phyloP scores from a whole-genome alignment of 2,329 filamentous ascomycete species.

The Phyllosticta paracitricarpa region DNA sequence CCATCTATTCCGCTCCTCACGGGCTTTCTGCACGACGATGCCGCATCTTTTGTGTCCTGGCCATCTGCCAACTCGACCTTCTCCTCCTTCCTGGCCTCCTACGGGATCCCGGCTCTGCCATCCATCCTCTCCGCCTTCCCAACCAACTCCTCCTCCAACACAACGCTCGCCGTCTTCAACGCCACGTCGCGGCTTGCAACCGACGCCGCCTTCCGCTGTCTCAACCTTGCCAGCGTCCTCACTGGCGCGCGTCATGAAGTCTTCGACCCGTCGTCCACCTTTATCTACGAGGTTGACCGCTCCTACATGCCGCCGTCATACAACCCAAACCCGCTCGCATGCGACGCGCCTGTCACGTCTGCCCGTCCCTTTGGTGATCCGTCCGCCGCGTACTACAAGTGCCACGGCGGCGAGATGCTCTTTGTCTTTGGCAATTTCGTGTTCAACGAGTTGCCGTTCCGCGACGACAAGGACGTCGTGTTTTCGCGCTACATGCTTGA shows the following conservation, averaged over 20 bases:
- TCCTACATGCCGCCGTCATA: slow-evolving; percentile 20
- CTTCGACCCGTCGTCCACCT: slow-evolving; percentile 15
- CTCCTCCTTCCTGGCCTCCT: slow-evolving; percentile 15
- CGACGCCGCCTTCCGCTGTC: slow-evolving; percentile 23
- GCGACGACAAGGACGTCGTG: slow-evolving; percentile 23
- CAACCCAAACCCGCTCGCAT: slow-evolving; percentile 23
- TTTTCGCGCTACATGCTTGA: slow-evolving; percentile 24
- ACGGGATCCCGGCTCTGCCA: slow-evolving; percentile 11
- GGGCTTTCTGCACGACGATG: slow-evolving; percentile 24
- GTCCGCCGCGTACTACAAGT: slow-evolving; percentile 16
- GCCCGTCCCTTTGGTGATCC: slow-evolving; percentile 20
- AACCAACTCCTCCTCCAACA: background rate
- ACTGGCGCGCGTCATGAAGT: slow-evolving; percentile 16
- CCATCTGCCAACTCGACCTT: slow-evolving; percentile 16
- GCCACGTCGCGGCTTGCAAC: slow-evolving; percentile 22
- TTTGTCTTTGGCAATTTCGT: slow-evolving; percentile 24
- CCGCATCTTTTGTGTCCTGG: slow-evolving; percentile 21
- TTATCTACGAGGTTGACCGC: slow-evolving; percentile 24
- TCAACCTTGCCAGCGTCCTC: slow-evolving; percentile 20
- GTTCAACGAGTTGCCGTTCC: slow-evolving; percentile 22
- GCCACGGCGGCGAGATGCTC: slow-evolving; percentile 24
- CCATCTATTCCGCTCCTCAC: slow-evolving; percentile 17
- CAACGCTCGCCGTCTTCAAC: slow-evolving; percentile 29
- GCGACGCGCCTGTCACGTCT: slow-evolving; percentile 21
- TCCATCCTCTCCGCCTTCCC: slow-evolving; percentile 16